Conservation (phyloP, 2,329 filamentous ascomycete species). For the Cladosporium sp. region DNA sequence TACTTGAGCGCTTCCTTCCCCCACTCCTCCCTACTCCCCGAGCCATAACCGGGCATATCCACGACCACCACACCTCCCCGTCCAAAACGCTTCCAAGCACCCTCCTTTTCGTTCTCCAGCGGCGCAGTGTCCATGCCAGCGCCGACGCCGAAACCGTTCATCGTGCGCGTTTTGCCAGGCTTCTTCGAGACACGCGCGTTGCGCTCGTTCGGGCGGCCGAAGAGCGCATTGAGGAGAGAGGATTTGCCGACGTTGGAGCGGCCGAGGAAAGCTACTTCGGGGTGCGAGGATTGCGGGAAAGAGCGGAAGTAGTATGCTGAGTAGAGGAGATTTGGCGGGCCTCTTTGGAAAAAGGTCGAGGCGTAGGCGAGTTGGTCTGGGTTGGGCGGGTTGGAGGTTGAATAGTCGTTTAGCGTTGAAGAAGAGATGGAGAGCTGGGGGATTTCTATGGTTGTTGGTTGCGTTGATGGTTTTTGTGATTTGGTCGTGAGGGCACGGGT, state of each 20-base stretch:
- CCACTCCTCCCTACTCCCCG: constrained; percentile 62
- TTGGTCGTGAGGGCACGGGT: neutral
- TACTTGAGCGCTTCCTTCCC: constrained; percentile 69
- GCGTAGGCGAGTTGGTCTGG: constrained; percentile 43
- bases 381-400: constrained; percentile 32
- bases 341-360: constrained; percentile 46
- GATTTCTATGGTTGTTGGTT: constrained; percentile 3
- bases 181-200: constrained; percentile 59
- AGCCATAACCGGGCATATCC: constrained; percentile 72
- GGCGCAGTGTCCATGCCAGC: constrained; percentile 26
- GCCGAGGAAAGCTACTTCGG: constrained; percentile 67
- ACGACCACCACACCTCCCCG: constrained; percentile 57
- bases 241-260: constrained; percentile 72
- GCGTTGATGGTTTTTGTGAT: neutral
- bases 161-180: constrained; percentile 62
- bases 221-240: constrained; percentile 64
- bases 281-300: constrained; percentile 55
- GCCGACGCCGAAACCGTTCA: constrained; percentile 65
- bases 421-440: constrained; percentile 32
- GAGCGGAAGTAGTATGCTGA: constrained; percentile 61
- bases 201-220: constrained; percentile 42
- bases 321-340: constrained; percentile 59
- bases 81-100: constrained; percentile 43
- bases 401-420: constrained; percentile 37
- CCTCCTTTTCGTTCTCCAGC: constrained; percentile 26